A percentile compares a stretch with the other conserved stretches of the same genome.
Conservation (phyloP, 1,139 yeast genomes). For the Nakaseomyces bracarensis region DNA sequence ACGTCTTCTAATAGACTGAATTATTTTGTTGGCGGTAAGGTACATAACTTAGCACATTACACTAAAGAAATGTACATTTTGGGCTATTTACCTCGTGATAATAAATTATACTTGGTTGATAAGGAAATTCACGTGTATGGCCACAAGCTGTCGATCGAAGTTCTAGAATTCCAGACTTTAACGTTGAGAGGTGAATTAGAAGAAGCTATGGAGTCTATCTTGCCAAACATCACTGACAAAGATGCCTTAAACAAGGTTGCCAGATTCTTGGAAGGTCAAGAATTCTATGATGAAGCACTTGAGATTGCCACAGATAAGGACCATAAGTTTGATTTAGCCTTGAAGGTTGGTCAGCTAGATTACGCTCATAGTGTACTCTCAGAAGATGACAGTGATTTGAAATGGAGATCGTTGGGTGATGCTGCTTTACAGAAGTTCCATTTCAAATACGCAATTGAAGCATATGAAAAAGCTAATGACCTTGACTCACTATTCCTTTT, state of each 20-base stretch:
- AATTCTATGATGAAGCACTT: conserved; percentile 72
- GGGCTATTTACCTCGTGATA: conserved; percentile 86
- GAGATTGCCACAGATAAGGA: conserved; percentile 76
- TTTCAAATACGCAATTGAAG: conserved; percentile 68
- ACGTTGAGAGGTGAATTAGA: conserved; percentile 90
- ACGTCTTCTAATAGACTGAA: conserved; percentile 80
- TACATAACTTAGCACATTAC: conserved; percentile 86
- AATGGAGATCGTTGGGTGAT: conserved; percentile 93
- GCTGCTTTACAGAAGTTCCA: conserved; percentile 73
- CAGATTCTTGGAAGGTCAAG: conserved; percentile 90
- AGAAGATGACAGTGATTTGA: conserved; percentile 48
- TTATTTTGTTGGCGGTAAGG: conserved; percentile 90
- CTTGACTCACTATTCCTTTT: conserved; percentile 72
- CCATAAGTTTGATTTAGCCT: conserved; percentile 77
- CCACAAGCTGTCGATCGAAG: conserved; percentile 74
- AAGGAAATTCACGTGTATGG: conserved; percentile 79
- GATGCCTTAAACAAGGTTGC: conserved; percentile 75
- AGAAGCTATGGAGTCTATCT: conserved; percentile 54
- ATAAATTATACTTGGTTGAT: conserved; percentile 82
- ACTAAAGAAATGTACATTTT: conserved; percentile 80
- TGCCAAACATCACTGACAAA: conserved; percentile 54
- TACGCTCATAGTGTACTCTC: conserved; percentile 69
- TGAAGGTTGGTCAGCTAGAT: conserved; percentile 56
- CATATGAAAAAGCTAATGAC: conserved; percentile 76
- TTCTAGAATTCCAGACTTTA: conserved; percentile 89